Evolutionary conservation across 257 asterid species (phyloP), one percentile per base, ranked within the genome.

Genomic region (Solanum pennellii): DNA sequence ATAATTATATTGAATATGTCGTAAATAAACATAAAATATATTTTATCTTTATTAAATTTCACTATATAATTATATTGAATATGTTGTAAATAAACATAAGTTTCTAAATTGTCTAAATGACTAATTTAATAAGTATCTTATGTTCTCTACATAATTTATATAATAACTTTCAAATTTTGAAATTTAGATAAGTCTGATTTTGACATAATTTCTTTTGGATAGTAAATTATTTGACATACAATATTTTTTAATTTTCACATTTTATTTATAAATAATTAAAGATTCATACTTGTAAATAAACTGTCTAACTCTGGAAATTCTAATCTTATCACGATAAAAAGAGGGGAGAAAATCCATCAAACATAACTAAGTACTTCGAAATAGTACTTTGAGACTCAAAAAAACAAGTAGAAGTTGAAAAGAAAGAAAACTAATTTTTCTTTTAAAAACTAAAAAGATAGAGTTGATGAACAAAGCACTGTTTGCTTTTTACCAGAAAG

Each of bases 401-500:
- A 68, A 20, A 29, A 29, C 75, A 69, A 69, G 75, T 29, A 69
- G 11, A 14, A 69, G 41, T 69, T 69, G 75, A 69, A 69, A 69
- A 29, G 75, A 69, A 69, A 7, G 75, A 69, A 29, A 29, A 29
- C 23, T 14, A 69, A 69, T 1, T 69, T 29, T 69, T 69, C 41
- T 69, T 69, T 69, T 29, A 14, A 29, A 69, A 44, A 77, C 35
- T 44, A n/a, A 9, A 47, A 82, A 18, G 5, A 27, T 60, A n/a
- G 3, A 82, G 11, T 20, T 37, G 27, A 82, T 82, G 69, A 80
- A 29, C 29, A 56, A 47, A 29, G 68, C 16, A 5, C 16, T 29
- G 41, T 23, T 49, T 27, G n/a, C 68, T 80, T 80, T 80, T 47
- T 80, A 80, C 85, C 68, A 9, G 18, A 80, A 47, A 80, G 29